A percentile compares a stretch with the other conserved stretches of the same genome.
These are phyloP conservation scores for Pezicula carpinea DNA, from an alignment of 2,329 filamentous ascomycete species.

Conservation along the genomic window DNA sequence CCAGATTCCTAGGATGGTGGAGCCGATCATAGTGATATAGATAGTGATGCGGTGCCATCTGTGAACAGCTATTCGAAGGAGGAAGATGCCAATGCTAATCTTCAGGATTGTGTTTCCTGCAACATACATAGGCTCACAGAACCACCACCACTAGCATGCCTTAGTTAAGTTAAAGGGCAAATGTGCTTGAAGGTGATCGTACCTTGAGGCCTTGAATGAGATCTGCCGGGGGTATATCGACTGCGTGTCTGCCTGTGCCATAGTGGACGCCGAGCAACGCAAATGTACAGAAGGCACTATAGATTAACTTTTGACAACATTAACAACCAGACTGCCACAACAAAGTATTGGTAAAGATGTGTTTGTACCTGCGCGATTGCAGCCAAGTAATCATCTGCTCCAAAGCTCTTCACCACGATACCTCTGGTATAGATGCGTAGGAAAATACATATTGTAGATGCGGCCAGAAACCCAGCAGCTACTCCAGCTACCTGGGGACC, in stretches of 20 bases:
- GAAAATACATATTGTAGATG: conserved; percentile 18
- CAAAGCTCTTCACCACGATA: conserved; percentile 6
- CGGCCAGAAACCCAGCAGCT: conserved; percentile 23
- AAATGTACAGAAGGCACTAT: conserved; percentile 5
- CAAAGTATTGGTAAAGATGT: neutral
- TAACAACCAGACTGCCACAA: neutral
- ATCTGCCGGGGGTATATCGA: conserved; percentile 2
- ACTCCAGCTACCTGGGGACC: neutral
- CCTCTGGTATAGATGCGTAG: conserved; percentile 8
- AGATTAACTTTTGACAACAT: conserved; percentile 5
- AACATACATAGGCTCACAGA: conserved; percentile 29
- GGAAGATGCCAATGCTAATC: conserved; percentile 30
- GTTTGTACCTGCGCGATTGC: conserved; percentile 10
- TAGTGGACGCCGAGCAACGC: conserved; percentile 8
- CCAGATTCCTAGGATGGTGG: conserved; percentile 27
- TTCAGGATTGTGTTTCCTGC: conserved; percentile 29
- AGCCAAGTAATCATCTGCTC: conserved; percentile 8
- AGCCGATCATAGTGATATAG: conserved; percentile 24
- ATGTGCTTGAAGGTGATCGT: neutral
- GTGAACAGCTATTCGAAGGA: conserved; percentile 29
- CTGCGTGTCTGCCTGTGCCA: conserved; percentile 6
- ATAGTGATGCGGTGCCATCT: conserved; percentile 25
- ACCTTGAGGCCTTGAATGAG: conserved; percentile 5
- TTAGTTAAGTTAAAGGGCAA: neutral
- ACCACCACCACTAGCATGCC: conserved; percentile 19